Evolutionary conservation across 108 stramenopile species (phyloP), one percentile per base, ranked within the genome.

Genomic region (Nannochloropsis oceanica): DNA sequence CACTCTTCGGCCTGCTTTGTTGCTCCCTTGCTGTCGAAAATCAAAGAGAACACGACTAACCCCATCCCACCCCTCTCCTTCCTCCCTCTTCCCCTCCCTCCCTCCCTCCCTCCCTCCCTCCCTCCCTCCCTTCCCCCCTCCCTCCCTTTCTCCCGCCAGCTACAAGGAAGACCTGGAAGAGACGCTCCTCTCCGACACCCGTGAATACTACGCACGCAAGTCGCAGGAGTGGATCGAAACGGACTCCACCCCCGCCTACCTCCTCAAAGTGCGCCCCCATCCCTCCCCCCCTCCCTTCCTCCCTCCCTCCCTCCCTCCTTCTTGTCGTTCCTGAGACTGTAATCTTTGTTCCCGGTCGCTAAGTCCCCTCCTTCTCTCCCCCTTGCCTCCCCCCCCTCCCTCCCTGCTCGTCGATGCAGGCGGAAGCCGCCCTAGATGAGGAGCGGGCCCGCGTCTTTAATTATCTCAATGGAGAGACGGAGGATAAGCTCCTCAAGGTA

Each of bases 191-290:
- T 87, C 87, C 14, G 92, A 91, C 73, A 96, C 98, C 9, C 91
- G 95, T n/a, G 92, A 96, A 43, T 96, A 93, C 91, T 99, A 97
- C 85, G 94, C 93, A 44, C 91, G 94, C 42, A 97, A 97, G 87
- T 91, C 95, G 12, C 94, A 97, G 86, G 95, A 96, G 83, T 99
- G 99, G 99, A 96, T 99, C 87, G 91, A 89, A 11, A 92, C 90
- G 27, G 96, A 96, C 90, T 94, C 95, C 26, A 96, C 97, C 0
- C 99, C 99, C 8, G 95, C 95, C 84, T 99, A 98, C 92, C 91
- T 99, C 82, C 93, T 96, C 90, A 97, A 97, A 91, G 85, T 89
- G 79, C 25, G 80, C 12, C 46, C 14, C 46, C 46, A 12, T 50
- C 46, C 46, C 14, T 50, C 46, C 46, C 14, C 14, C 46, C 46